Evolutionary conservation across 768 basidiomycete genomes (phyloP).

Genomic region (Cubamyces lactineus): DNA sequence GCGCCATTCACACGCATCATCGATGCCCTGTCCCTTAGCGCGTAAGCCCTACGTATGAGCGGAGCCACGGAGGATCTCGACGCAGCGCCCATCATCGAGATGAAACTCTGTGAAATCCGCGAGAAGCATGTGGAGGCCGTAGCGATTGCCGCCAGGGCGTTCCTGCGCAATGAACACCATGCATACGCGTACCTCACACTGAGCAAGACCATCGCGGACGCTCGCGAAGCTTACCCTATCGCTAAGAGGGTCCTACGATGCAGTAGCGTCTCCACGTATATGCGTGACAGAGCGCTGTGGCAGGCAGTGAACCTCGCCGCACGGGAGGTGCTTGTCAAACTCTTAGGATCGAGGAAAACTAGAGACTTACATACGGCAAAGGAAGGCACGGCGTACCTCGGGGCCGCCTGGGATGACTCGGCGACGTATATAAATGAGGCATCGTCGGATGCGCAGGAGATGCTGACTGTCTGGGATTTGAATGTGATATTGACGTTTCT

Average conservation of each 20-base stretch:
- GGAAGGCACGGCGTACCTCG: conserved; percentile 60
- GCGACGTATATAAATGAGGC: conserved; percentile 56
- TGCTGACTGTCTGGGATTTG: conserved; percentile 63
- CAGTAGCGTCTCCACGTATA: conserved; percentile 54
- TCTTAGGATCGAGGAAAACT: conserved; percentile 45
- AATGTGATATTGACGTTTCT: conserved; percentile 55
- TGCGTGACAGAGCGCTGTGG: conserved; percentile 61
- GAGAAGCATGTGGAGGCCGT: conserved; percentile 51
- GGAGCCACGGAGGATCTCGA: conserved; percentile 46
- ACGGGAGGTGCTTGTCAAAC: conserved; percentile 8
- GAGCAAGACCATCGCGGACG: no score
- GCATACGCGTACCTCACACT: conserved; percentile 66
- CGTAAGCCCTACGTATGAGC: conserved; percentile 45
- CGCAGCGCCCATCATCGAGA: conserved; percentile 62
- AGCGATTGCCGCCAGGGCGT: conserved; percentile 44
- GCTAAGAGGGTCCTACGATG: conserved; percentile 62
- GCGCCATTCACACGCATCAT: conserved; percentile 48
- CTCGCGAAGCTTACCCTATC: conserved; percentile 37
- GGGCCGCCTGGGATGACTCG: conserved; percentile 62
- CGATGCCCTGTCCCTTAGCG: conserved; percentile 59
- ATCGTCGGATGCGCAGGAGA: conserved; percentile 63
- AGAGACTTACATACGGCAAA: conserved; percentile 7
- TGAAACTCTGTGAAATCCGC: conserved; percentile 57
- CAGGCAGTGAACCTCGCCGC: conserved; percentile 49
- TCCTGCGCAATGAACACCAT: conserved; percentile 55